phyloP scores from a whole-genome alignment of 306 rosid genomes.

The Mimosa pudica region DNA sequence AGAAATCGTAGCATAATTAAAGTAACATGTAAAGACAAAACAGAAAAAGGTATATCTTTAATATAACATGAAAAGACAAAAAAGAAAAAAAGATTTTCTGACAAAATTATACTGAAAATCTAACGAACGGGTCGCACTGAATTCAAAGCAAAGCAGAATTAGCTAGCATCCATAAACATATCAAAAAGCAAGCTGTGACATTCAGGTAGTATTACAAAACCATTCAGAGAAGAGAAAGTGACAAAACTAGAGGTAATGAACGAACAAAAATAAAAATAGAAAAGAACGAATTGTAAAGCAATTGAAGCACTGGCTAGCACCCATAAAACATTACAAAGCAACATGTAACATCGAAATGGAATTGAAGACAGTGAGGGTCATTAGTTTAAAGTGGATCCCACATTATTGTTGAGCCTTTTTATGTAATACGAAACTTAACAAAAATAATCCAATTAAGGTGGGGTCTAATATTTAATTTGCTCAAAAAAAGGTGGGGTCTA shows the following conservation, averaged over 20 bases:
- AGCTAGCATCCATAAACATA: neutral
- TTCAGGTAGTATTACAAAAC: too few species aligned
- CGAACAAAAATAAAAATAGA: neutral
- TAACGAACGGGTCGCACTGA: neutral
- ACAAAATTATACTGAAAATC: too few species aligned
- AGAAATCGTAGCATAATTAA: too few species aligned
- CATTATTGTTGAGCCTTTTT: neutral
- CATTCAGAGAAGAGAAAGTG: neutral
- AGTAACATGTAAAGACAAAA: too few species aligned
- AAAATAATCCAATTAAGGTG: neutral
- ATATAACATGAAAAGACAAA: too few species aligned
- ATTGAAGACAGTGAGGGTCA: neutral
- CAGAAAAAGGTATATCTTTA: too few species aligned
- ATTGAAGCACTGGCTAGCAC: neutral
- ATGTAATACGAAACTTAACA: neutral
- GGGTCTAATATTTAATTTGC: neutral
- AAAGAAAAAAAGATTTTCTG: too few species aligned
- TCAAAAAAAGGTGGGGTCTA: too few species aligned
- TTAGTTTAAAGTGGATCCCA: neutral
- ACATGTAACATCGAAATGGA: neutral
- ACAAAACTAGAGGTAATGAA: neutral
- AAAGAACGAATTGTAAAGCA: too few species aligned
- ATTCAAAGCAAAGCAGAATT: neutral
- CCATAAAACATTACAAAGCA: neutral
- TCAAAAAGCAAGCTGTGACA: neutral